A percentile compares a stretch with the other conserved stretches of the same genome.
phyloP scores from a whole-genome alignment of 164 flowering plant genomes.

The Houttuynia cordata region DNA sequence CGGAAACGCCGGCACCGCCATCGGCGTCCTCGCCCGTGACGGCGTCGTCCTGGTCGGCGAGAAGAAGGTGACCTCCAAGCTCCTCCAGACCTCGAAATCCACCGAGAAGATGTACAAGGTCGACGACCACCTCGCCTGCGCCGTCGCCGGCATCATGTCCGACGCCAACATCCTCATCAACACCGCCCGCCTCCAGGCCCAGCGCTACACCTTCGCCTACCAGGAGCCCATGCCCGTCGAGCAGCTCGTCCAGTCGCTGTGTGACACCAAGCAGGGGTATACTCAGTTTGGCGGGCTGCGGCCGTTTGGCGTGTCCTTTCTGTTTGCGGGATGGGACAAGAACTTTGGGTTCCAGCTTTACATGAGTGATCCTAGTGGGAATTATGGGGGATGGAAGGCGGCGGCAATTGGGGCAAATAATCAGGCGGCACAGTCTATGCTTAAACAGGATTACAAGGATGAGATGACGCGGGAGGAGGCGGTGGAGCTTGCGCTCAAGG shows the following conservation, averaged over 20 bases:
- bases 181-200: constrained; percentile 15
- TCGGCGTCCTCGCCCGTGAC: constrained; percentile 13
- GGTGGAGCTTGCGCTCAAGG: constrained; percentile 14
- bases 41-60: constrained; percentile 17
- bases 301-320: constrained; percentile 15
- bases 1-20: constrained; percentile 16
- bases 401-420: constrained; percentile 14
- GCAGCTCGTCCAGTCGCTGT: constrained; percentile 12
- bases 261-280: constrained; percentile 16
- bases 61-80: constrained; percentile 19
- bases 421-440: constrained; percentile 17
- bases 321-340: constrained; percentile 15
- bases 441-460: constrained; percentile 14
- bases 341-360: constrained; percentile 15
- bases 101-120: constrained; percentile 16
- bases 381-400: constrained; percentile 16
- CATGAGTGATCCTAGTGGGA: constrained; percentile 15
- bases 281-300: constrained; percentile 18
- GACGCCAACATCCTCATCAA: constrained; percentile 17
- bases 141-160: constrained; percentile 16
- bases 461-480: constrained; percentile 15
- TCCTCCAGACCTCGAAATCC: constrained; percentile 15
- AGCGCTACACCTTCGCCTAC: constrained; percentile 11
- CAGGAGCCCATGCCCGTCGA: constrained; percentile 17
- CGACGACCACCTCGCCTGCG: constrained; percentile 15